A percentile compares a stretch with the other conserved stretches of the same genome.
Evolutionary conservation across 371 early-diverging fungal species (phyloP).

Genomic region (Neoconidiobolus thromboides): DNA sequence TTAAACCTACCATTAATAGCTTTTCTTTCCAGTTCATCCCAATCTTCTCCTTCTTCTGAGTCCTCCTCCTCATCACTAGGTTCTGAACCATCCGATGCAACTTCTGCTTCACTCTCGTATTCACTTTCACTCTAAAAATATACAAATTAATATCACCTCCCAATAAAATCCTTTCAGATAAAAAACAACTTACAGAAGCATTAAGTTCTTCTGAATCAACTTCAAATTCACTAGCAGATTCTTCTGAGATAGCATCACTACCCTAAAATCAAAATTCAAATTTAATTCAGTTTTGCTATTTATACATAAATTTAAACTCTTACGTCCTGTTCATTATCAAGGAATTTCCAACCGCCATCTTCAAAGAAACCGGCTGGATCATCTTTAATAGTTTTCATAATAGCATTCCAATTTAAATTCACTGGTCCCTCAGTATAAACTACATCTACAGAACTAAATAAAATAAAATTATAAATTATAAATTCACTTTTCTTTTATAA

Average conservation of each 20-base stretch:
- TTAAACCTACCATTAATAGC: conserved; percentile 30
- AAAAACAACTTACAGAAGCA: conserved; percentile 13
- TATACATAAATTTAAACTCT: neutral
- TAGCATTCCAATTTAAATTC: conserved; percentile 95
- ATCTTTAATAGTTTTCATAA: conserved; percentile 96
- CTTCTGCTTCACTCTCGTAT: conserved; percentile 27
- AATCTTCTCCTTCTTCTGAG: conserved; percentile 27
- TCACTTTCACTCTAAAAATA: conserved; percentile 19
- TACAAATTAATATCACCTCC: neutral
- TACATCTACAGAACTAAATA: conserved; percentile 72
- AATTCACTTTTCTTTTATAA: too few species aligned
- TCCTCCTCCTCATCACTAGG: conserved; percentile 12
- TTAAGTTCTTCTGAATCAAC: conserved; percentile 26
- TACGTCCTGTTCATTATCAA: conserved; percentile 52
- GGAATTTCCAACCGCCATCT: conserved; percentile 93
- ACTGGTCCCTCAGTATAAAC: conserved; percentile 93
- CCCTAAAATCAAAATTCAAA: neutral
- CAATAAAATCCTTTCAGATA: neutral
- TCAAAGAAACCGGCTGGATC: conserved; percentile 93
- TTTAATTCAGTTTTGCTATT: neutral
- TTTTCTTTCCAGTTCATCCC: conserved; percentile 67
- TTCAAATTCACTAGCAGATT: conserved; percentile 28
- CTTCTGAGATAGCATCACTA: conserved; percentile 7
- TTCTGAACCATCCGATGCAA: neutral
- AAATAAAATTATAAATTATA: too few species aligned